These are phyloP conservation scores for Leccinum fuscescens DNA, from an alignment of 1,284 basidiomycete species.

Conservation along the genomic window DNA sequence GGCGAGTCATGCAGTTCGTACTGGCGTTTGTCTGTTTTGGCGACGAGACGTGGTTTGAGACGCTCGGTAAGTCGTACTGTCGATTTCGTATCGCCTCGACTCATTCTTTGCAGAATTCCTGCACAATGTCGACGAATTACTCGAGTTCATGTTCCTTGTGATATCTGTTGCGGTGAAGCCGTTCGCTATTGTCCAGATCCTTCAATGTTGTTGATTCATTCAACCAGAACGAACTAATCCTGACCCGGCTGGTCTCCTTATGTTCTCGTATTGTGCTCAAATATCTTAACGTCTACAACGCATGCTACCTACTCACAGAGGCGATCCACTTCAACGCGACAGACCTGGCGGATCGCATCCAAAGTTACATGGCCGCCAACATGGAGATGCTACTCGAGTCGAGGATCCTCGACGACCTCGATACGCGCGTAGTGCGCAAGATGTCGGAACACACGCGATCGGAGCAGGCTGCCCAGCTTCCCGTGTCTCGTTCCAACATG, in stretches of 20 bases:
- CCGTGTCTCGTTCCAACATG: slow-evolving; percentile 59
- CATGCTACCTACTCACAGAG: slow-evolving; percentile 79
- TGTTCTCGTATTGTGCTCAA: slow-evolving; percentile 77
- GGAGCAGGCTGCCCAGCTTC: slow-evolving; percentile 68
- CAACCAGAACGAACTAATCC: slow-evolving; percentile 79
- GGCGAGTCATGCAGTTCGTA: slow-evolving; percentile 77
- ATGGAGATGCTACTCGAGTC: slow-evolving; percentile 88
- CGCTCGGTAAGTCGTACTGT: no score
- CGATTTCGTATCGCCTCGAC: background rate
- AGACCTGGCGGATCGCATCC: slow-evolving; percentile 70
- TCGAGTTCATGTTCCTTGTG: slow-evolving; percentile 89
- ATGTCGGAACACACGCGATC: slow-evolving; percentile 61
- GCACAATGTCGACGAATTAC: slow-evolving; percentile 68
- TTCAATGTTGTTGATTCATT: slow-evolving; percentile 8
- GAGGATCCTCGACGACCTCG: slow-evolving; percentile 76
- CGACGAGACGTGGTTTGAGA: slow-evolving; percentile 69
- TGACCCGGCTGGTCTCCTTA: slow-evolving; percentile 82
- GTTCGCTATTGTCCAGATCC: background rate
- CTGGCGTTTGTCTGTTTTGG: slow-evolving; percentile 82
- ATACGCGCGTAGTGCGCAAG: slow-evolving; percentile 64
- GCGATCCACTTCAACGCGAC: slow-evolving; percentile 78
- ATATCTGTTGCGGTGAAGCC: slow-evolving; percentile 60
- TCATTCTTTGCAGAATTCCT: slow-evolving; percentile 51
- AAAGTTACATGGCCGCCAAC: slow-evolving; percentile 76
- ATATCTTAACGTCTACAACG: slow-evolving; percentile 76